A percentile compares a stretch with the other conserved stretches of the same genome.
Conservation (phyloP, 106 monocot genomes). For the Dioscorea alata region DNA sequence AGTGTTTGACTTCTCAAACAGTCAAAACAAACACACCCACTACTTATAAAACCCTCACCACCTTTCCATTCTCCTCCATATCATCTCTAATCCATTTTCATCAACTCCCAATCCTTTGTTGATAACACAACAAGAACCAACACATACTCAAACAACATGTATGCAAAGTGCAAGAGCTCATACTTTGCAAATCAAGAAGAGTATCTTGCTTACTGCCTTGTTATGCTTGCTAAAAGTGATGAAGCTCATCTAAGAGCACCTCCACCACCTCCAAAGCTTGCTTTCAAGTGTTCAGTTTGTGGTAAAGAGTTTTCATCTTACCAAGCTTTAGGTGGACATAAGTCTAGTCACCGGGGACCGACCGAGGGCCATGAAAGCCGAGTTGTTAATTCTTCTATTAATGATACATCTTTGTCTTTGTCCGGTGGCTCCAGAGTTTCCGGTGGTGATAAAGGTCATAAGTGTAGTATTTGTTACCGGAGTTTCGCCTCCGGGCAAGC, state of each 20-base stretch:
- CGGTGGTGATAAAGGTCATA: slow-evolving; percentile 14
- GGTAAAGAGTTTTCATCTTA: slow-evolving; percentile 35
- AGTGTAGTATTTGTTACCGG: slow-evolving; percentile 28
- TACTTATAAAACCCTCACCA: too few species aligned
- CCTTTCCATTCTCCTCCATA: too few species aligned
- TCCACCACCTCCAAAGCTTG: not conserved
- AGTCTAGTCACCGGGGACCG: slow-evolving; percentile 38
- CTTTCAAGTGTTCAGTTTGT: slow-evolving; percentile 39
- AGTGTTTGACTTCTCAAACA: too few species aligned
- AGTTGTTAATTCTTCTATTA: not conserved
- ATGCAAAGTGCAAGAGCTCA: too few species aligned
- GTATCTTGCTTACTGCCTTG: slow-evolving; percentile 35
- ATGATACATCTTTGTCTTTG: not conserved
- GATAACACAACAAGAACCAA: too few species aligned
- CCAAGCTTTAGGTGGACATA: slow-evolving; percentile 46
- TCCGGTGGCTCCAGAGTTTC: not conserved
- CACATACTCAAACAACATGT: too few species aligned
- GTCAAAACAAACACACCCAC: too few species aligned
- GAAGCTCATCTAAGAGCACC: not conserved
- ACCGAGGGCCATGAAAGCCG: not conserved
- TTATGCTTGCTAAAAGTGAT: slow-evolving; percentile 26
- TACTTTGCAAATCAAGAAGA: slow-evolving; percentile 21
- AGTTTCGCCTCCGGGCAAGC: slow-evolving; percentile 36
- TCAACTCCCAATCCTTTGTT: too few species aligned
- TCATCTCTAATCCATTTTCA: too few species aligned